Base-by-base conservation (phyloP, 2,329 filamentous ascomycete genomes). In the Trichoderma afroharzianum region DNA sequence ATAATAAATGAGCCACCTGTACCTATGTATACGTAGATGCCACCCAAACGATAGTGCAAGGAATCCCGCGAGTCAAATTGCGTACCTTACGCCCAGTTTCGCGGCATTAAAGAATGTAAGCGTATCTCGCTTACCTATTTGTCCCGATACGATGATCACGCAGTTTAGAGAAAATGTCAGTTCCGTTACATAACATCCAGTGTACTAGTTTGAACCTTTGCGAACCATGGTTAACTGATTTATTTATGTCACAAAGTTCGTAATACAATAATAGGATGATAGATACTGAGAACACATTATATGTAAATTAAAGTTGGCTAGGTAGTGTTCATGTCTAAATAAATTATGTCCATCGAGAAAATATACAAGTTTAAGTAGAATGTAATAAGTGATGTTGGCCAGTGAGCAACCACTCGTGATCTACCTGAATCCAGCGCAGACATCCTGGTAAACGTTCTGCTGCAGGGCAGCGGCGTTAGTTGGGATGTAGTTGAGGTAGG, bases 401-500 rank as follows among this genome's bases (percentile, higher is more conserved):
- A 6, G 4, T 14, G 4, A 15, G 8, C 7, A 21, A 11, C 11
- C 15, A n/a, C 30, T 33, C 14, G 8, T 12, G 30, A n/a, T 26
- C 28, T 66, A 76, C 9, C 43, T 73, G 24, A 55, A 77, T n/a
- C 69, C 74, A 14, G 63, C 26, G 61, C 76, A 77, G 11, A 77
- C 76, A 59, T 76, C 73, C 63, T 77, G 74, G 70, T 73, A 77
- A 32, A 77, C 76, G 68, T 77, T 77, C 58, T 74, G 66, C 72
- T 77, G 74, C 66, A 77, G 43, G 15, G 26, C 71, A 33, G 70
- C 75, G n/a, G 76, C 76, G 59, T 76, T 72, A 1, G 75, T 76
- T 3, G 76, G 76, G 8, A 77, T 71, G 36, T 72, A 73, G 3
- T 73, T 71, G 36, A 74, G 74, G 26, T 12, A 71, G 4, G 76